phyloP scores from a whole-genome alignment of 345 rosid species.

The Citrus inodora region DNA sequence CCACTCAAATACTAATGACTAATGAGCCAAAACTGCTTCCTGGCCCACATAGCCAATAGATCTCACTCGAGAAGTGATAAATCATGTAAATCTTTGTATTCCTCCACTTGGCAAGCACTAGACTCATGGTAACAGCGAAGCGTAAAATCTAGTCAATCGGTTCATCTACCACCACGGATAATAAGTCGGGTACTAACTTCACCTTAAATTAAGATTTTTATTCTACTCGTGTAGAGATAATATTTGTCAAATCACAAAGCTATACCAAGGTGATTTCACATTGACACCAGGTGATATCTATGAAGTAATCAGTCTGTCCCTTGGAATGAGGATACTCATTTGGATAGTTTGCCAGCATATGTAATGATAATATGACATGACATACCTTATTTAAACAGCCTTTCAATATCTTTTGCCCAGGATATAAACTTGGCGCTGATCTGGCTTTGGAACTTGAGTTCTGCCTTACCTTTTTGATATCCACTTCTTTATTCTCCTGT shows the following conservation, averaged over 20 bases:
- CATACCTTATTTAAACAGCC: slow-evolving; percentile 42
- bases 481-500: slow-evolving; percentile 46
- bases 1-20: background rate
- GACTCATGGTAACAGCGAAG: background rate
- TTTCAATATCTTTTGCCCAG: slow-evolving; percentile 26
- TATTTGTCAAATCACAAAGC: background rate
- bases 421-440: slow-evolving; percentile 36
- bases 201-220: background rate
- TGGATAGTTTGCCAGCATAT: background rate
- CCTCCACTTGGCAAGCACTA: background rate
- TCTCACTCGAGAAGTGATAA: background rate
- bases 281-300: background rate
- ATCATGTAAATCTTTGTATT: background rate
- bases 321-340: background rate
- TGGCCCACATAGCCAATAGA: background rate
- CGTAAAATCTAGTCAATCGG: background rate
- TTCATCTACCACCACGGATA: background rate
- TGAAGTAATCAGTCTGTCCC: background rate
- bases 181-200: slow-evolving; percentile 2
- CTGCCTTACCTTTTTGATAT: slow-evolving; percentile 36
- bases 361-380: slow-evolving; percentile 8
- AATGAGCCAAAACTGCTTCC: background rate
- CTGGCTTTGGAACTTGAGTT: slow-evolving; percentile 42
- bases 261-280: background rate
- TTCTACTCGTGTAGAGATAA: background rate